These are phyloP conservation scores for Neoscytalidium dimidiatum DNA, from an alignment of 2,329 filamentous ascomycete genomes.

Conservation along the genomic window DNA sequence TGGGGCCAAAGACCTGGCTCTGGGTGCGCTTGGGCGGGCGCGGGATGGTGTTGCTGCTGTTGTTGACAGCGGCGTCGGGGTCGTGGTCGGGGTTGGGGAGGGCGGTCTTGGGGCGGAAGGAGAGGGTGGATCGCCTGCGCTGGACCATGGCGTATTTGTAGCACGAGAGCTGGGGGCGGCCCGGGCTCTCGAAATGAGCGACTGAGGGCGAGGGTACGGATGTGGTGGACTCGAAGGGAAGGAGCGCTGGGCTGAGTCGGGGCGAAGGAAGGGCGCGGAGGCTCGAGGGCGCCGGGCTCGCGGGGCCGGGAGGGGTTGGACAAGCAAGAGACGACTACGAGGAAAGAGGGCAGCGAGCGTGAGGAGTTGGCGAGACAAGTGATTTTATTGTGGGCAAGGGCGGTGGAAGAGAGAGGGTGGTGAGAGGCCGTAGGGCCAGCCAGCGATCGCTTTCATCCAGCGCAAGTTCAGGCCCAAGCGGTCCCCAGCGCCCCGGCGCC, in stretches of 20 bases:
- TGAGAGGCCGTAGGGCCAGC: slow-evolving; percentile 6
- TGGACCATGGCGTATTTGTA: slow-evolving; percentile 23
- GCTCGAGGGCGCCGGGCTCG: slow-evolving; percentile 6
- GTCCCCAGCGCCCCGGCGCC: background rate
- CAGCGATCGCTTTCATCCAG: slow-evolving; percentile 1
- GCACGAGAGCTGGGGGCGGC: background rate
- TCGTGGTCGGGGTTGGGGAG: slow-evolving; percentile 40
- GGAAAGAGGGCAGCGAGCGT: slow-evolving; percentile 15
- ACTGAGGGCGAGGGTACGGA: slow-evolving; percentile 13
- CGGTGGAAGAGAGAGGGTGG: background rate
- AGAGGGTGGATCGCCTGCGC: slow-evolving; percentile 37
- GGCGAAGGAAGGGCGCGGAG: slow-evolving; percentile 8
- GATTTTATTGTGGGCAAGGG: slow-evolving; percentile 11
- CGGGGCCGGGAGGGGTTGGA: background rate
- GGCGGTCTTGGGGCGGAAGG: slow-evolving; percentile 41
- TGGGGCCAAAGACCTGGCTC: slow-evolving; percentile 35
- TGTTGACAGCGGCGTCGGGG: slow-evolving; percentile 26
- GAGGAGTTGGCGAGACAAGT: slow-evolving; percentile 3
- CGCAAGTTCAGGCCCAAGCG: background rate
- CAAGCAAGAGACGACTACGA: background rate
- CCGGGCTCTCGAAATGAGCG: slow-evolving; percentile 8
- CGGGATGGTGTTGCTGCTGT: slow-evolving; percentile 21
- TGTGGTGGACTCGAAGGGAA: background rate
- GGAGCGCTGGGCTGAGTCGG: slow-evolving; percentile 3
- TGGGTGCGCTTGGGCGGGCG: slow-evolving; percentile 37